phyloP scores from a whole-genome alignment of 441 rosid species.

The Aleurites moluccanus region DNA sequence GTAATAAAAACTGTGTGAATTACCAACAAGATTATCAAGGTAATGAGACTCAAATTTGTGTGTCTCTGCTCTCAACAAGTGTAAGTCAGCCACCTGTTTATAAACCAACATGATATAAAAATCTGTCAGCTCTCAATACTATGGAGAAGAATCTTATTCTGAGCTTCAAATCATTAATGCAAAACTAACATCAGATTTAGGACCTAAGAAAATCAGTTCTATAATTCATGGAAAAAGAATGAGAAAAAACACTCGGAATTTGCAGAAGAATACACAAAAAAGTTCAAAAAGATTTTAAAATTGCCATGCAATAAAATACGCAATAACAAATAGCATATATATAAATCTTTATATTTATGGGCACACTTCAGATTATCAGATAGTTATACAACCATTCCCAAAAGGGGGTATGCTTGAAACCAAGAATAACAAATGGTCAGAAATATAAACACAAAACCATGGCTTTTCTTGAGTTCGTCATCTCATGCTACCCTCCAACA shows the following conservation, averaged over 20 bases:
- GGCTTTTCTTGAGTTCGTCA: background rate
- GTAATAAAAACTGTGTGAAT: slow-evolving; percentile 4
- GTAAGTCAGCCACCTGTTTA: slow-evolving; percentile 77
- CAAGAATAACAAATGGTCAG: background rate
- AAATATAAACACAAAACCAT: background rate
- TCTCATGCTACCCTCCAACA: background rate
- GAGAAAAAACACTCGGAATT: background rate
- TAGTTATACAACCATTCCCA: background rate
- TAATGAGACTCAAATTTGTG: slow-evolving; percentile 87
- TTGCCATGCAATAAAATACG: background rate
- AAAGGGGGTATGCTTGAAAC: background rate
- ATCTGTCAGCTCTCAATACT: slow-evolving; percentile 9
- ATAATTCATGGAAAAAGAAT: background rate
- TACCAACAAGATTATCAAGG: slow-evolving; percentile 89
- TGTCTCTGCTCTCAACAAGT: slow-evolving; percentile 70
- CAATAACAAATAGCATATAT: background rate
- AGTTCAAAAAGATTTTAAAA: background rate
- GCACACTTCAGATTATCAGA: background rate
- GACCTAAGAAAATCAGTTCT: background rate
- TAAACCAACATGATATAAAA: slow-evolving; percentile 20
- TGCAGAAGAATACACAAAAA: background rate
- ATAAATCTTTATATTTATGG: background rate
- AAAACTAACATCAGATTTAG: background rate
- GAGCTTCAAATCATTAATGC: background rate
- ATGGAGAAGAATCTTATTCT: background rate